Conservation (phyloP, 177 flowering plant genomes). For the Vitis hybrid region DNA sequence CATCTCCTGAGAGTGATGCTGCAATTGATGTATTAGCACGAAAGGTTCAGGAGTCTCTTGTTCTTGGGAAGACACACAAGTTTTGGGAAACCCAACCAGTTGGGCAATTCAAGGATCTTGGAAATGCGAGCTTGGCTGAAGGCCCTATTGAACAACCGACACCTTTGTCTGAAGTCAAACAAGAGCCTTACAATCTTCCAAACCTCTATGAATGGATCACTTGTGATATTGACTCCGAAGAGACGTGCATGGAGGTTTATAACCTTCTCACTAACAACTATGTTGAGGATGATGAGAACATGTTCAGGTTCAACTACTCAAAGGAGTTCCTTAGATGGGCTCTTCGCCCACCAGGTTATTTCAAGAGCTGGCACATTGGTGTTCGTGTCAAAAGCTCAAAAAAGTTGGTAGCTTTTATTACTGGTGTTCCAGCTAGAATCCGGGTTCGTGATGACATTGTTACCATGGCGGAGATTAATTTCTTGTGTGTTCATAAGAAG, state of each 20-base stretch:
- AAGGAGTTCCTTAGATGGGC: constrained; percentile 52
- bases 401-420: constrained; percentile 46
- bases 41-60: constrained; percentile 41
- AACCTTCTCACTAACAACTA: constrained; percentile 41
- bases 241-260: constrained; percentile 40
- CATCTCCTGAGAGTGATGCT: constrained; percentile 22
- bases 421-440: constrained; percentile 49
- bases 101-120: constrained; percentile 49
- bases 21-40: constrained; percentile 29
- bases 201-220: constrained; percentile 42
- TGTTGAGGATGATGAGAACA: constrained; percentile 56
- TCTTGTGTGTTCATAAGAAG: constrained; percentile 51
- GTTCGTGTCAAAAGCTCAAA: constrained; percentile 43
- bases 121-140: constrained; percentile 40
- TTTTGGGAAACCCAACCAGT: constrained; percentile 62
- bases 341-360: constrained; percentile 47
- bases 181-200: constrained; percentile 50
- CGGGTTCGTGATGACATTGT: constrained; percentile 34
- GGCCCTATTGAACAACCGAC: constrained; percentile 47
- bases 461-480: constrained; percentile 45
- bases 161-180: constrained; percentile 44
- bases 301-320: constrained; percentile 53
- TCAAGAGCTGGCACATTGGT: constrained; percentile 50
- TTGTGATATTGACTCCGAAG: constrained; percentile 41
- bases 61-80: constrained; percentile 38